Evolutionary conservation across 208 protist species (phyloP).

Genomic region (Lotmaria passim): DNA sequence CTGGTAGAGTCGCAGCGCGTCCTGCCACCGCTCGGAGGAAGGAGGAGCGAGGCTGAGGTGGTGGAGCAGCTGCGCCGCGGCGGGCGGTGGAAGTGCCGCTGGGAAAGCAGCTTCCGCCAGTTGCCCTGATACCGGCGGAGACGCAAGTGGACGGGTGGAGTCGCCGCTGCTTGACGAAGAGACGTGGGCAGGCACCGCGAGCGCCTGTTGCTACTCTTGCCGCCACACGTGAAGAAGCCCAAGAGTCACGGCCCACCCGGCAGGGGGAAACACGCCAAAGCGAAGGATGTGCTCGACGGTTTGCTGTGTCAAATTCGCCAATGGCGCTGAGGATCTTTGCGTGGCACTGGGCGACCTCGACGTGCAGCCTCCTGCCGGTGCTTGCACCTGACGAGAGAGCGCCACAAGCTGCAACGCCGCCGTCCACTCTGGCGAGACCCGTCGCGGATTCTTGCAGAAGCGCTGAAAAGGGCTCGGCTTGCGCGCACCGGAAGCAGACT

Average conservation of each 20-base stretch:
- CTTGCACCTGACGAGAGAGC: conserved; percentile 13
- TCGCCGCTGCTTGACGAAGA: neutral
- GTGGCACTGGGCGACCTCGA: neutral
- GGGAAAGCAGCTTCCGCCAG: conserved; percentile 15
- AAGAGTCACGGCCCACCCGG: conserved; percentile 24
- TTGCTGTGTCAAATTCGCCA: neutral
- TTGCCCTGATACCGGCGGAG: neutral
- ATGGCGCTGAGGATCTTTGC: neutral
- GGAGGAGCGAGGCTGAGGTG: conserved; percentile 33
- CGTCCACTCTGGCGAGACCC: conserved; percentile 25
- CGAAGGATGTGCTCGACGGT: conserved; percentile 22
- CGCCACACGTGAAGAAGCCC: conserved; percentile 22
- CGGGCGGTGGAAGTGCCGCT: conserved; percentile 12
- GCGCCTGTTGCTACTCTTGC: neutral
- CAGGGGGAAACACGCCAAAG: conserved; percentile 26
- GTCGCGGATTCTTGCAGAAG: conserved; percentile 18
- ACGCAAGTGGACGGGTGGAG: neutral
- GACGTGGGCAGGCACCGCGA: neutral
- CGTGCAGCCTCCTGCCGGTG: neutral
- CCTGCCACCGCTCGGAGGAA: conserved; percentile 23
- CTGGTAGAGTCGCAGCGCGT: conserved; percentile 34
- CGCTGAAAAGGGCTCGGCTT: conserved; percentile 2
- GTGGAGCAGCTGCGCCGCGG: conserved; percentile 29
- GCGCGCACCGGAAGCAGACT: neutral
- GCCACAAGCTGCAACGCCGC: conserved; percentile 27